These are phyloP conservation scores for Coprinopsis cinerea DNA, from an alignment of 768 basidiomycete species.

Conservation along the genomic window DNA sequence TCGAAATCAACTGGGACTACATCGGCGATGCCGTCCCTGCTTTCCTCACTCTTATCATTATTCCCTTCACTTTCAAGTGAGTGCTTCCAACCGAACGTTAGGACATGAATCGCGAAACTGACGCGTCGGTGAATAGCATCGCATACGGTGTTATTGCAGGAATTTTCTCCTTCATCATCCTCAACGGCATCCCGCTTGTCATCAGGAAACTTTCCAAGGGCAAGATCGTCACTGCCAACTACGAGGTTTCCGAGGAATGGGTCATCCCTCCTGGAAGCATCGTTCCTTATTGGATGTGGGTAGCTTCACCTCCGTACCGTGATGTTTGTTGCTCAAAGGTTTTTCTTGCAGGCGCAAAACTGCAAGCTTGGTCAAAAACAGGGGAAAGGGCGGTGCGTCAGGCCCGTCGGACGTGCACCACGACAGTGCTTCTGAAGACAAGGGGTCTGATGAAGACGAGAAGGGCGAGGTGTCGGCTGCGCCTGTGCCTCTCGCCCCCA, in stretches of 20 bases:
- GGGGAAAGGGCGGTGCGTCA: too few relatives aligned
- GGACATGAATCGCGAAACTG: background rate
- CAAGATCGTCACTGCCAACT: slow-evolving; percentile 58
- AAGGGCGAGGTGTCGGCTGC: too few relatives aligned
- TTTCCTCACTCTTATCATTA: slow-evolving; percentile 75
- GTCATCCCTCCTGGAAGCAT: slow-evolving; percentile 66
- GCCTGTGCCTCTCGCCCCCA: too few relatives aligned
- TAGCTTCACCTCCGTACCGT: slow-evolving; percentile 11
- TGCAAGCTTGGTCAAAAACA: background rate
- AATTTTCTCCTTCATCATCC: slow-evolving; percentile 58
- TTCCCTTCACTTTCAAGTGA: slow-evolving; percentile 74
- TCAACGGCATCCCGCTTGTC: slow-evolving; percentile 65
- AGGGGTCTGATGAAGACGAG: too few relatives aligned
- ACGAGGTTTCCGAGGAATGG: slow-evolving; percentile 64
- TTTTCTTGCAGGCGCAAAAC: background rate
- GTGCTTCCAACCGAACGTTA: slow-evolving; percentile 15
- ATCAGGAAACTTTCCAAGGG: slow-evolving; percentile 51
- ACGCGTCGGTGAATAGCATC: slow-evolving; percentile 53
- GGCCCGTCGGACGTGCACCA: too few relatives aligned
- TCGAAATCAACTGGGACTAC: slow-evolving; percentile 88
- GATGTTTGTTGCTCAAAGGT: background rate
- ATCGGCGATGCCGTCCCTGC: slow-evolving; percentile 84
- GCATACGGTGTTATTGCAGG: slow-evolving; percentile 88
- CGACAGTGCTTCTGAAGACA: too few relatives aligned
- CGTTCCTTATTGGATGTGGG: slow-evolving; percentile 63